A percentile compares a stretch with the other conserved stretches of the same genome.
Evolutionary conservation across 2,329 filamentous ascomycete genomes (phyloP).

Genomic region (Pseudogymnoascus sp.): DNA sequence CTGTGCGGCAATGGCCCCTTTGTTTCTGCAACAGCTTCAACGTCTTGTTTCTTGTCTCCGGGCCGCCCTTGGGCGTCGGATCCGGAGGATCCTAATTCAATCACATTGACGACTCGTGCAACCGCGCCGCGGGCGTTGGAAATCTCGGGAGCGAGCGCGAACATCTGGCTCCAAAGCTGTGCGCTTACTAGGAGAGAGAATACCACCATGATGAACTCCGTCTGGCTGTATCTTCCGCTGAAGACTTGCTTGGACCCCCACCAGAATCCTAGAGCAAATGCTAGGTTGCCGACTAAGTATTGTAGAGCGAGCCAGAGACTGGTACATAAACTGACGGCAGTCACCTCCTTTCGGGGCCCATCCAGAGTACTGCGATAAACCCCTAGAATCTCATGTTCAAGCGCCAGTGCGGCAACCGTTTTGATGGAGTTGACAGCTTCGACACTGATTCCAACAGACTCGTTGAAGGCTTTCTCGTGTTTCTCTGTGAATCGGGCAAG

Average conservation of each 20-base stretch:
- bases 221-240: conserved; percentile 39
- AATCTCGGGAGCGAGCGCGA: conserved; percentile 30
- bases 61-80: background rate
- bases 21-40: conserved; percentile 15
- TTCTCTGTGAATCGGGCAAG: conserved; percentile 55
- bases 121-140: conserved; percentile 48
- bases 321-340: conserved; percentile 36
- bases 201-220: conserved; percentile 37
- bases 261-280: conserved; percentile 51
- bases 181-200: conserved; percentile 52
- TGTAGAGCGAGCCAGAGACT: conserved; percentile 43
- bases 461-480: conserved; percentile 57
- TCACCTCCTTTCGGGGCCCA: conserved; percentile 38
- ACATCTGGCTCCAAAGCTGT: conserved; percentile 25
- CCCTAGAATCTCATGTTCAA: conserved; percentile 46
- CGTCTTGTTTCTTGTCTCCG: conserved; percentile 15
- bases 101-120: conserved; percentile 47
- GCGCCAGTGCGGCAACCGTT: conserved; percentile 50
- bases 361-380: conserved; percentile 39
- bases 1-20: conserved; percentile 33
- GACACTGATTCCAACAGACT: conserved; percentile 54
- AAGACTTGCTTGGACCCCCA: conserved; percentile 52
- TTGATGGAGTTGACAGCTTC: conserved; percentile 53
- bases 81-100: conserved; percentile 25
- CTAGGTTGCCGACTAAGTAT: conserved; percentile 46